Conservation (phyloP, 768 basidiomycete species). For the Lactarius sanguifluus region DNA sequence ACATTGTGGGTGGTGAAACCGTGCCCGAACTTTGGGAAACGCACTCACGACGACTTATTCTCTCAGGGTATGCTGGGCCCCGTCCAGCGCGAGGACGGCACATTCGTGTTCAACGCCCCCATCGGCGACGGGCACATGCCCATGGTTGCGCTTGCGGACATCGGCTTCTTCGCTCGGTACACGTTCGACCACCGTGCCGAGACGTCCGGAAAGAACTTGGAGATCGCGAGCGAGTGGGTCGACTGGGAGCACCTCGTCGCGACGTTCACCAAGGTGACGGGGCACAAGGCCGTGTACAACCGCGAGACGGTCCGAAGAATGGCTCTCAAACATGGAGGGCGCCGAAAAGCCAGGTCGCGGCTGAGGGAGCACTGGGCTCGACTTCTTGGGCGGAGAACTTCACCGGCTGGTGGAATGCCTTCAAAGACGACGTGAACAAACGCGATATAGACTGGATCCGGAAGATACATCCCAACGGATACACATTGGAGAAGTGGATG, state of each 20-base stretch:
- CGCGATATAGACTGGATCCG: constrained; percentile 48
- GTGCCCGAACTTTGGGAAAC: not conserved
- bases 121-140: constrained; percentile 34
- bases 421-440: constrained; percentile 44
- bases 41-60: not conserved
- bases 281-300: constrained; percentile 30
- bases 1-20: constrained; percentile 34
- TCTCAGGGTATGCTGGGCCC: constrained; percentile 31
- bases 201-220: constrained; percentile 33
- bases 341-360: constrained; percentile 32
- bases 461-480: constrained; percentile 25
- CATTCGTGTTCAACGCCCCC: constrained; percentile 34
- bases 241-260: constrained; percentile 32
- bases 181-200: constrained; percentile 35
- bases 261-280: constrained; percentile 36
- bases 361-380: constrained; percentile 24
- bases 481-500: constrained; percentile 22
- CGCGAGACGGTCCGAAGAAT: constrained; percentile 30
- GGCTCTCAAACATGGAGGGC: constrained; percentile 26
- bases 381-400: constrained; percentile 41
- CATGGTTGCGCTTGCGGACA: constrained; percentile 36
- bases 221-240: constrained; percentile 34
- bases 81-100: constrained; percentile 33
- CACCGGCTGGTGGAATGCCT: constrained; percentile 44
- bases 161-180: constrained; percentile 37